Conservation (phyloP, 306 rosid species). For the Vicia sativa region DNA sequence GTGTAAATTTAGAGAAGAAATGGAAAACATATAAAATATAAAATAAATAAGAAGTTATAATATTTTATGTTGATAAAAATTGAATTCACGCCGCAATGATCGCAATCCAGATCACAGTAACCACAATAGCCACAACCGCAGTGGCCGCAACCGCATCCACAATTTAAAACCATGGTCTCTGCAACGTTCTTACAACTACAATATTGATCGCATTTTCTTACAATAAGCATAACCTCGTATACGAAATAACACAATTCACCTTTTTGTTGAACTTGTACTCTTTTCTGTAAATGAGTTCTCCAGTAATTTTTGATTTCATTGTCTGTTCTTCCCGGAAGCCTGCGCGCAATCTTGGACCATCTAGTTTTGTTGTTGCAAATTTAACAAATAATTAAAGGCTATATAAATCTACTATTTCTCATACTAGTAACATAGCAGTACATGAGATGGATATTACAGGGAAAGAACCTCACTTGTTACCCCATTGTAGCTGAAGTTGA, state of each 20-base stretch:
- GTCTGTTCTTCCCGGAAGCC: slow-evolving; percentile 72
- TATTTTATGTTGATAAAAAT: too few relatives aligned
- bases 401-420: neutral
- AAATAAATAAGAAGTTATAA: too few relatives aligned
- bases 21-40: too few relatives aligned
- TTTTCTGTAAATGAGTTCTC: slow-evolving; percentile 62
- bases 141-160: too few relatives aligned
- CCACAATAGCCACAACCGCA: too few relatives aligned
- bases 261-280: slow-evolving; percentile 43
- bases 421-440: neutral
- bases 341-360: slow-evolving; percentile 74
- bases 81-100: too few relatives aligned
- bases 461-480: slow-evolving; percentile 66
- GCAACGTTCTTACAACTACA: too few relatives aligned
- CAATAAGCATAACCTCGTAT: too few relatives aligned
- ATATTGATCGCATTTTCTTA: neutral
- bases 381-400: neutral
- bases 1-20: too few relatives aligned
- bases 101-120: too few relatives aligned
- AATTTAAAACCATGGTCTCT: too few relatives aligned
- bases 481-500: slow-evolving; percentile 74
- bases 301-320: slow-evolving; percentile 77
- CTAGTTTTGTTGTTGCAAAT: slow-evolving; percentile 38
- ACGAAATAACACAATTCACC: slow-evolving; percentile 27
- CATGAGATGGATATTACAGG: neutral